Evolutionary conservation across 2,329 filamentous ascomycete genomes (phyloP).

Genomic region (Xylariaceae sp.): DNA sequence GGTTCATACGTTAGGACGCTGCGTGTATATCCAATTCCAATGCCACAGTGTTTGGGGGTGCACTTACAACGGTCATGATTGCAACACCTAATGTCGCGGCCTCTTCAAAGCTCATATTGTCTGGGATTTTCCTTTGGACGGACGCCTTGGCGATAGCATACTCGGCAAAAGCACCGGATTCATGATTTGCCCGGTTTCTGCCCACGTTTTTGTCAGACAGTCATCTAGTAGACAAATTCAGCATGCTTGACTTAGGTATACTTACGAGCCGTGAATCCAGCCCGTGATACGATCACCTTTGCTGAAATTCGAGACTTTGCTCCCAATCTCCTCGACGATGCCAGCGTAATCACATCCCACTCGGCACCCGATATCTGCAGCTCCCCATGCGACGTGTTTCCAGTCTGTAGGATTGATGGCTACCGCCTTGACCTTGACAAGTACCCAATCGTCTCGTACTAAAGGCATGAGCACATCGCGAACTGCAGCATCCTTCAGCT

Average conservation of each 20-base stretch:
- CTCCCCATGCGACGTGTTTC: conserved; percentile 36
- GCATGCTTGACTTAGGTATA: too few relatives aligned
- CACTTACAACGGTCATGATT: conserved; percentile 49
- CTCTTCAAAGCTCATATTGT: conserved; percentile 52
- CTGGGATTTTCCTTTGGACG: conserved; percentile 53
- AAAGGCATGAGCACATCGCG: conserved; percentile 29
- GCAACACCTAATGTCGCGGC: conserved; percentile 51
- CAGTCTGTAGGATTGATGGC: conserved; percentile 45
- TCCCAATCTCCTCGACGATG: conserved; percentile 52
- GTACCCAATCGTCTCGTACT: conserved; percentile 37
- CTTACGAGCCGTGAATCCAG: conserved; percentile 28
- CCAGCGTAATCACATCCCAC: conserved; percentile 55
- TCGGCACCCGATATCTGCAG: conserved; percentile 22
- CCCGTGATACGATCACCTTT: conserved; percentile 57
- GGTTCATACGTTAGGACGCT: not conserved
- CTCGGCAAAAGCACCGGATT: conserved; percentile 52
- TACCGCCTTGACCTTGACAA: conserved; percentile 43
- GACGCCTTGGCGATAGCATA: conserved; percentile 49
- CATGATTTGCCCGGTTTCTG: conserved; percentile 22
- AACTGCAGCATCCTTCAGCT: not conserved
- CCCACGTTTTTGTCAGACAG: not conserved
- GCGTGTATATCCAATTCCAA: not conserved
- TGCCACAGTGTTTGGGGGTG: not conserved
- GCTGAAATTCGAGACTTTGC: conserved; percentile 50
- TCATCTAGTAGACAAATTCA: not conserved